Base-by-base conservation (phyloP, 2,329 filamentous ascomycete genomes). In the Albifimbria verrucaria region DNA sequence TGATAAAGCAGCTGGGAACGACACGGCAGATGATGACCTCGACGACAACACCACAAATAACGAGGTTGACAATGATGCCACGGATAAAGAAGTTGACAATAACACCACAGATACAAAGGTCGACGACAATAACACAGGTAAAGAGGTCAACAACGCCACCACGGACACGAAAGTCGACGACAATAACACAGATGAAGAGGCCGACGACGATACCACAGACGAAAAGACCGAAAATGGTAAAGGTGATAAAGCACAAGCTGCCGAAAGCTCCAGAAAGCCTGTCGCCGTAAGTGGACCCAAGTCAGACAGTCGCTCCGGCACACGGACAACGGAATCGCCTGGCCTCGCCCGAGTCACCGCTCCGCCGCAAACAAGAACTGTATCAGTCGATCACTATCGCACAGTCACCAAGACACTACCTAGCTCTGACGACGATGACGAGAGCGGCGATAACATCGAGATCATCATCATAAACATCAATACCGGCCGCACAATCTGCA, bases 391-490 rank as follows among this genome's bases (percentile, higher is more conserved):
- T 22, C 55, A 62, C 23, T 63, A 59, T 49, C 54, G 44, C 23
- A 66, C 65, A 2, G 49, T 64, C 15, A 61, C 62, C 17, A 55
- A 61, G 24, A 64, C 61, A 9, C 58, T 62, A 7, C 51, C 39
- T 21, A 28, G 43, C 12, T 47, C 52, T 17, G 44, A 52, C 39
- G 53, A 51, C 32, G 53, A 61, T 24, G 57, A 57, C 17, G 59
- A 57, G 9, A 55, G 55, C 2, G 59, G 55, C 15, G 51, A 65
- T 50, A 65, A 68, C 18, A 62, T 71, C 23, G 62, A 70, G 41
- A 60, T 68, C 42, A 64, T 62, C 54, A 59, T 68, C 42, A 63
- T 67, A 47, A 62, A 71, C 52, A 62, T 62, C 32, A 57, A 58
- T 52, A 68, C 64, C 7, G 68, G 68, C 25, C 57, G 66, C 49